Conservation (phyloP, 495 filamentous ascomycete genomes). For the Aspergillus sclerotioniger region DNA sequence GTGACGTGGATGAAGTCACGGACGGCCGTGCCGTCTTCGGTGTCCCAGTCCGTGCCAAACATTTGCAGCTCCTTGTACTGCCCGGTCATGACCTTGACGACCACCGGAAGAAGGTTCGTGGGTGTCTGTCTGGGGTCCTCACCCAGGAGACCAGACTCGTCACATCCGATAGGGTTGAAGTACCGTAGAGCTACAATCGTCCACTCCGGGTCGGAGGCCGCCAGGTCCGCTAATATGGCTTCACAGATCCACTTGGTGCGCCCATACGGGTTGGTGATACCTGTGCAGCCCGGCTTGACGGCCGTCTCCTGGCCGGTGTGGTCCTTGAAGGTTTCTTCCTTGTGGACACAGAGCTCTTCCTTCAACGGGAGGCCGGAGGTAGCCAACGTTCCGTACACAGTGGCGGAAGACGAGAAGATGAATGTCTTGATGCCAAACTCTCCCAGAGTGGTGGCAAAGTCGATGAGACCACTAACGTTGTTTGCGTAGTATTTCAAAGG, state of each 20-base stretch:
- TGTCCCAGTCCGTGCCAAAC: conserved; percentile 64
- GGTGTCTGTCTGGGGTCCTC: conserved; percentile 62
- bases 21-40: conserved; percentile 59
- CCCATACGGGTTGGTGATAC: conserved; percentile 64
- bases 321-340: conserved; percentile 36
- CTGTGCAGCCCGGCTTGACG: conserved; percentile 45
- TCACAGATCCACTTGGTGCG: conserved; percentile 67
- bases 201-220: conserved; percentile 57
- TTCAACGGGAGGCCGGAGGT: conserved; percentile 52
- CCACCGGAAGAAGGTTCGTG: conserved; percentile 62
- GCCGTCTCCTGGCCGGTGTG: conserved; percentile 28
- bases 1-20: conserved; percentile 60
- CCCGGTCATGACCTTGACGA: conserved; percentile 59
- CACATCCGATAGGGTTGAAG: conserved; percentile 68
- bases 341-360: conserved; percentile 61
- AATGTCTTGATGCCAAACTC: conserved; percentile 63
- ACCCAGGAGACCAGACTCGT: conserved; percentile 61
- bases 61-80: conserved; percentile 51
- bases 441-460: conserved; percentile 53
- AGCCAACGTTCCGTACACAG: conserved; percentile 59
- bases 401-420: conserved; percentile 66
- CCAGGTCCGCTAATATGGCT: conserved; percentile 61
- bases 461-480: conserved; percentile 63
- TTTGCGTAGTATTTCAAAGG: conserved; percentile 64
- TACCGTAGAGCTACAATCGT: conserved; percentile 62